Percentiles rank a stretch among this genome's conserved stretches.
Conservation (phyloP, 139 green algal species). For the Nannochloris sp. region DNA sequence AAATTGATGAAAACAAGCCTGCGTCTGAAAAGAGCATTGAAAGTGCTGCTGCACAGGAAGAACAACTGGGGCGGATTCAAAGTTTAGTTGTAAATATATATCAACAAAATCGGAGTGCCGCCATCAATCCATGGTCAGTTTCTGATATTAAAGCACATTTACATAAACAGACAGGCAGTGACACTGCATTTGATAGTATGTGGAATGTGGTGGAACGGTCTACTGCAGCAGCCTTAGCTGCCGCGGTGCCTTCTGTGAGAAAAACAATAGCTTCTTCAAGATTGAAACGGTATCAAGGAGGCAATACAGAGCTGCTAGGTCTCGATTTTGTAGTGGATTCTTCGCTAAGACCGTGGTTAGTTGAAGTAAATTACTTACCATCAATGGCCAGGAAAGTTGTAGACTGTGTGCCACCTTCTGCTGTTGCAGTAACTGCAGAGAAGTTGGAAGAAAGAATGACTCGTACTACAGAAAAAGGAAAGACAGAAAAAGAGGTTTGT, state of each 20-base stretch:
- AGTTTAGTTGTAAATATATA: conserved; percentile 63
- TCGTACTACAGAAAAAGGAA: no score
- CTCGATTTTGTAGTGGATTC: conserved; percentile 67
- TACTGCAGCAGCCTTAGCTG: conserved; percentile 23
- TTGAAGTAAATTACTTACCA: conserved; percentile 67
- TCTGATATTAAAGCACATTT: conserved; percentile 36
- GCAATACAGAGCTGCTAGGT: conserved; percentile 52
- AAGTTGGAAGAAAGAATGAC: no score
- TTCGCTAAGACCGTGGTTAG: conserved; percentile 42
- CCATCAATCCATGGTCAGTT: conserved; percentile 45
- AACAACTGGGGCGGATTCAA: conserved; percentile 1
- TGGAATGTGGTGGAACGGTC: conserved; percentile 20
- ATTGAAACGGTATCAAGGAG: conserved; percentile 2
- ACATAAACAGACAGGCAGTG: neutral
- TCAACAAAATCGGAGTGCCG: conserved; percentile 38
- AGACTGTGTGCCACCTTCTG: neutral
- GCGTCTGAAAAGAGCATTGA: neutral
- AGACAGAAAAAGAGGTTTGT: no score
- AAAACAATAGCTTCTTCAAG: neutral
- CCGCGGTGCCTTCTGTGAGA: conserved; percentile 17
- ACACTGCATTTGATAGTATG: conserved; percentile 12
- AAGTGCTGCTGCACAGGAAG: neutral
- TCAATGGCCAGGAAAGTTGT: conserved; percentile 49
- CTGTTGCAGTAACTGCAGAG: neutral
- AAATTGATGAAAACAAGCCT: neutral